Percentiles rank a stretch among this genome's conserved stretches.
Conservation (phyloP, 2,329 filamentous ascomycete genomes). For the Botrytis deweyae region DNA sequence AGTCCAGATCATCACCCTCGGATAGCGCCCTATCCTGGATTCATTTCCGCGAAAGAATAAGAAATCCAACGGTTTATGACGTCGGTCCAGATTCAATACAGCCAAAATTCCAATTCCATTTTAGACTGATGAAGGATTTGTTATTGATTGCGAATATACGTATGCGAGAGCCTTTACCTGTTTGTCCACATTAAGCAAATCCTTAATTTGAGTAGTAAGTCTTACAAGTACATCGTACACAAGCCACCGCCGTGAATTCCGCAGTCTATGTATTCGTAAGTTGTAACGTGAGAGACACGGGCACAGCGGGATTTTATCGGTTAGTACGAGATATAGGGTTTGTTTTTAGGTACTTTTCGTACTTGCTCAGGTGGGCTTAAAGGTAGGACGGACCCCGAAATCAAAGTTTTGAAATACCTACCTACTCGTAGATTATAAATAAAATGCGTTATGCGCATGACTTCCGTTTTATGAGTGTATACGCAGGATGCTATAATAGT, state of each 20-base stretch:
- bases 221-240: not conserved
- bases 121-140: not conserved
- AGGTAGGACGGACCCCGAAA: not conserved
- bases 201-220: not conserved
- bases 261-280: not conserved
- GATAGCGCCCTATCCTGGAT: slow-evolving; percentile 6
- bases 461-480: slow-evolving; percentile 9
- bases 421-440: not conserved
- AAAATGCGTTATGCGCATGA: slow-evolving; percentile 16
- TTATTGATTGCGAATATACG: not conserved
- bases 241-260: not conserved
- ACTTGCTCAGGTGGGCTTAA: slow-evolving; percentile 4
- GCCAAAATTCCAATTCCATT: not conserved
- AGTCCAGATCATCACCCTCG: slow-evolving; percentile 7
- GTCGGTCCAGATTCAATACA: not conserved
- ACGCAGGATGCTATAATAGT: not conserved
- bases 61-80: slow-evolving; percentile 1
- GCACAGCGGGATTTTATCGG: not conserved
- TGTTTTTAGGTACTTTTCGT: not conserved
- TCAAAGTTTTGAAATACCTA: not conserved
- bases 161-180: not conserved
- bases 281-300: not conserved
- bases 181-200: not conserved
- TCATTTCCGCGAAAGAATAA: not conserved
- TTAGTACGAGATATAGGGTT: not conserved